Base-by-base conservation (phyloP, 2,329 filamentous ascomycete species). In the Gremmenia infestans region DNA sequence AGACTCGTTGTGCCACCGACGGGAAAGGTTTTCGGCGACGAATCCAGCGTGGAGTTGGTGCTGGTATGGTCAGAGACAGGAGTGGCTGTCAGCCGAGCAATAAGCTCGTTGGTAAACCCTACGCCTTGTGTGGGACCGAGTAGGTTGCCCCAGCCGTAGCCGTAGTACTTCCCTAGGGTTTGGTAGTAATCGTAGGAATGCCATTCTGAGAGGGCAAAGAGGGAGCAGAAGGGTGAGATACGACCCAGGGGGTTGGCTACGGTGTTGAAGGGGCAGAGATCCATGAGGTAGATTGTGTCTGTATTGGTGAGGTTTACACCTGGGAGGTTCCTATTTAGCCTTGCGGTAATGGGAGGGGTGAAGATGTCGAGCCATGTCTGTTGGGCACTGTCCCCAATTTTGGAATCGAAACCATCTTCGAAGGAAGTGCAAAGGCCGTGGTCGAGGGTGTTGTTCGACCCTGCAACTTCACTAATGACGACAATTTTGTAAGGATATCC, bases 61-160 rank as follows among this genome's bases (percentile, higher is more conserved):
- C 78, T 84, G 0, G 91, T 96, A 56, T 81, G 72, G 69, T 96
- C 91, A 0, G 77, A 64, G 1, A 96, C 89, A 0, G 87, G 79
- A 15, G 75, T 71, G 35, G 78, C 75, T 0, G 89, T 95, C 60
- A 97, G 74, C 28, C 92, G 83, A 4, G 92, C 87, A 53, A 96
- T 81, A 11, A 97, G 81, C 75, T 97, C 92, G 71, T 95, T 96
- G 54, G 86, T 85, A 67, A 87, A 97, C 2, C 92, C 92, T 1
- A 94, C 87, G 1, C 92, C 92, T 71, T 95, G 91, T 0, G 90
- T 91, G 5, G 91, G 81, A 0, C 88, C 92, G 6, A 96, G 79
- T 0, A 84, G 81, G 67, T 91, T 91, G 14, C 91, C 91, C 28
- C 81, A 80, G 11, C 87, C 83, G 71, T 86, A 92, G 53, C 86